A percentile compares a stretch with the other conserved stretches of the same genome.
Conservation (phyloP, 805 yeast species). For the Myxozyma sirexii region DNA sequence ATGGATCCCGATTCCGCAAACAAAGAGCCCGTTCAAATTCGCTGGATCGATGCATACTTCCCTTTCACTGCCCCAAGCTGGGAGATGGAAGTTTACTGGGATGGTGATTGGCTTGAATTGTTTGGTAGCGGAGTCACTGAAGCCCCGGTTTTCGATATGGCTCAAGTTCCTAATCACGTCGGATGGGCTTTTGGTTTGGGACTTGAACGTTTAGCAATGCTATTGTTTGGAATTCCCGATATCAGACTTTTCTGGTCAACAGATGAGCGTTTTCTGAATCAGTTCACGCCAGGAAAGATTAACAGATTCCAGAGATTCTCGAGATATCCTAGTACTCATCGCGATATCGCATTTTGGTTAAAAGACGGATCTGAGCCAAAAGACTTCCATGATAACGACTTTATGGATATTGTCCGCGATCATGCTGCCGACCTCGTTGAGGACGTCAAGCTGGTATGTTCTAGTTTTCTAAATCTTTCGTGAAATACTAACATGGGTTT, state of each 20-base stretch:
- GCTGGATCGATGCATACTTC: constrained; percentile 95
- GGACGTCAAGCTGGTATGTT: constrained; percentile 59
- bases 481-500: constrained; percentile 22
- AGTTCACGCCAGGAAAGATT: constrained; percentile 68
- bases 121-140: constrained; percentile 94
- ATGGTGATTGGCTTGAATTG: constrained; percentile 95
- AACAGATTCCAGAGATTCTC: constrained; percentile 83
- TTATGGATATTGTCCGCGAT: constrained; percentile 86
- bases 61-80: constrained; percentile 99
- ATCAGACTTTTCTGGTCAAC: constrained; percentile 89
- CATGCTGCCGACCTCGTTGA: constrained; percentile 88
- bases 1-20: constrained; percentile 59
- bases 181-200: constrained; percentile 99
- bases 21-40: constrained; percentile 64
- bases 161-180: constrained; percentile 62
- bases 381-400: constrained; percentile 77
- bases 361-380: constrained; percentile 45
- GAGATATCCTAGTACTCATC: constrained; percentile 78
- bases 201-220: constrained; percentile 92
- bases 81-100: constrained; percentile 99
- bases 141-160: constrained; percentile 70
- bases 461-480: no score
- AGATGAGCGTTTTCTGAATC: constrained; percentile 74
- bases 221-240: constrained; percentile 92
- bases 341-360: constrained; percentile 94